Evolutionary conservation across 768 basidiomycete genomes (phyloP), one percentile per base, ranked within the genome.

Genomic region (Hemileccinum rubropunctum): DNA sequence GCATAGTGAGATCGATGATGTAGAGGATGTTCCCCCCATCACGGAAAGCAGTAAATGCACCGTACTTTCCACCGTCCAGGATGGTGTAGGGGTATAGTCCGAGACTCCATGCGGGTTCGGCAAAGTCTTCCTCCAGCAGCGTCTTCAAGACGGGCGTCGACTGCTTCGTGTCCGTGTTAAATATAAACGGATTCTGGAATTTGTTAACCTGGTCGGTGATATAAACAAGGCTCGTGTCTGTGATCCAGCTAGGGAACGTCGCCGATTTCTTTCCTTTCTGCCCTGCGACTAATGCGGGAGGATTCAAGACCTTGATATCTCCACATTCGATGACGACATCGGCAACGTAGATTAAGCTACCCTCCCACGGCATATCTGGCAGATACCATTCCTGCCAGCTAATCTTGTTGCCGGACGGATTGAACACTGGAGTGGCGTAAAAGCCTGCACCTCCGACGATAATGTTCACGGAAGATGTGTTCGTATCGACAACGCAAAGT

Each of bases 331-430:
- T 9, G 8, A 20, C 15, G 14, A 83, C 64, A 11, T 76, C 66
- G 0, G 76, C 84, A 40, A 82, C 60, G 57, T 74, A 71, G 51
- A 88, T 67, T 48, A 77, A 66, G 5, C 73, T 68, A 12, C 80
- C 81, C 57, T 83, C 76, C 83, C 83, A 89, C 3, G 86, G 80
- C 82, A 84, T 82, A 56, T 81, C 73, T 0, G 82, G 82, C 33
- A 82, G 80, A 48, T 60, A 69, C 86, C 86, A 88, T 51, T 82
- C 71, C 41, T 80, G 70, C 81, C 82, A 90, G 0, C 72, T 74
- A 6, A 88, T 57, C 47, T 69, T 72, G 28, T 56, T 68, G 0
- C 84, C 86, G 45, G 81, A 74, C 0, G 79, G 75, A 17, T 78
- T 79, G 65, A 85, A 79, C 27, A 61, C 68, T 0, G 85, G 80